phyloP scores from a whole-genome alignment of 805 yeast genomes.

The Phaffomyces thermotolerans region DNA sequence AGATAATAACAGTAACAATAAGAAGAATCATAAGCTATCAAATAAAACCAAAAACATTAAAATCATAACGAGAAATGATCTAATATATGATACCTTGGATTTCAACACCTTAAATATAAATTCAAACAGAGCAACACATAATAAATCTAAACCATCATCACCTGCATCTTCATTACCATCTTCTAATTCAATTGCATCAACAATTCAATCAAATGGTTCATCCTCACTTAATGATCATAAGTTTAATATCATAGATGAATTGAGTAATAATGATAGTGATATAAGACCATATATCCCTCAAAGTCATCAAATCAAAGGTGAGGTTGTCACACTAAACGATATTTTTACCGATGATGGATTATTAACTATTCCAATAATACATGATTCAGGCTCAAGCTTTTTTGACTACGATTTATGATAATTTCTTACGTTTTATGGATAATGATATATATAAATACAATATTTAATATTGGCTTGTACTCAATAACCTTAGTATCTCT shows the following conservation, averaged over 20 bases:
- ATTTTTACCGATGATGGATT: slow-evolving; percentile 6
- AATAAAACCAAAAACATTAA: slow-evolving; percentile 18
- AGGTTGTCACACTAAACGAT: not conserved
- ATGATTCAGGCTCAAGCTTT: not conserved
- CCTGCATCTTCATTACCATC: too few species aligned
- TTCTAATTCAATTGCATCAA: too few species aligned
- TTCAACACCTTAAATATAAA: not conserved
- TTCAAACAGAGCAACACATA: not conserved
- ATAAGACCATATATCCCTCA: slow-evolving; percentile 5
- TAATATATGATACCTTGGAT: slow-evolving; percentile 15
- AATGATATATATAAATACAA: too few species aligned
- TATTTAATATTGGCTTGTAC: too few species aligned
- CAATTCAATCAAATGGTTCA: too few species aligned
- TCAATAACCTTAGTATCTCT: too few species aligned
- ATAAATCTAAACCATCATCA: not conserved
- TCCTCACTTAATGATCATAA: too few species aligned
- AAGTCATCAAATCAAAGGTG: slow-evolving; percentile 1
- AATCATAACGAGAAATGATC: slow-evolving; percentile 22
- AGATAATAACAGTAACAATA: not conserved
- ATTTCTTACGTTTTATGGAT: not conserved
- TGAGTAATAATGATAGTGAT: not conserved
- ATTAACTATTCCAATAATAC: slow-evolving; percentile 6
- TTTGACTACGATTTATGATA: not conserved
- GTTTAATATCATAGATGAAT: too few species aligned
- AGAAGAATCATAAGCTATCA: not conserved